Evolutionary conservation across 2,329 filamentous ascomycete species (phyloP).

Genomic region (Xylariales sp.): DNA sequence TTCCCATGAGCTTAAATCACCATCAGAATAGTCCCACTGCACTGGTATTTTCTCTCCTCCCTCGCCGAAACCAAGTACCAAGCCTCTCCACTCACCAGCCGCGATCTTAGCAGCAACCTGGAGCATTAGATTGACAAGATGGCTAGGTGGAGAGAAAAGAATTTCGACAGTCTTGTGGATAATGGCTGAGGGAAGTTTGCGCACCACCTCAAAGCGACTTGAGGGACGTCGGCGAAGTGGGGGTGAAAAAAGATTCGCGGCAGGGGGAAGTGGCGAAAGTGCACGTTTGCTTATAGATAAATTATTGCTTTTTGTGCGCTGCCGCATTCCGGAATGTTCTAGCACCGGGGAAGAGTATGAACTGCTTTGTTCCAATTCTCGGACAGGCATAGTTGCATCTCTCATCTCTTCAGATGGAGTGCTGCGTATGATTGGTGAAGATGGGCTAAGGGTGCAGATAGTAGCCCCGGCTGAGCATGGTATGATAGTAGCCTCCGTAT

Average conservation of each 20-base stretch:
- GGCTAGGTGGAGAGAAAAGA: constrained; percentile 73
- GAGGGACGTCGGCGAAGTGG: constrained; percentile 30
- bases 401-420: constrained; percentile 7
- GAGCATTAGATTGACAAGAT: constrained; percentile 75
- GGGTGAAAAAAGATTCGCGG: constrained; percentile 61
- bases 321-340: constrained; percentile 38
- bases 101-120: constrained; percentile 75
- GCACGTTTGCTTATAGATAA: constrained; percentile 50
- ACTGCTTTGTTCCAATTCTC: constrained; percentile 1
- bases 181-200: constrained; percentile 57
- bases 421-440: constrained; percentile 12
- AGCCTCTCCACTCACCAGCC: constrained; percentile 57
- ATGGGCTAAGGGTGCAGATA: constrained; percentile 18
- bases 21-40: constrained; percentile 59
- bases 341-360: constrained; percentile 22
- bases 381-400: constrained; percentile 4
- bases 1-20: constrained; percentile 48
- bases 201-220: constrained; percentile 37
- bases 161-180: constrained; percentile 74
- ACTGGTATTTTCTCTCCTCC: constrained; percentile 51
- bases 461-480: constrained; percentile 19
- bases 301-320: constrained; percentile 49
- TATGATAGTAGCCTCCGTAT: constrained; percentile 23
- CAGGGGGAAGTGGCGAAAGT: constrained; percentile 63
- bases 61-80: constrained; percentile 51